Conservation (phyloP, 805 yeast genomes). For the Metschnikowia corniflorae region DNA sequence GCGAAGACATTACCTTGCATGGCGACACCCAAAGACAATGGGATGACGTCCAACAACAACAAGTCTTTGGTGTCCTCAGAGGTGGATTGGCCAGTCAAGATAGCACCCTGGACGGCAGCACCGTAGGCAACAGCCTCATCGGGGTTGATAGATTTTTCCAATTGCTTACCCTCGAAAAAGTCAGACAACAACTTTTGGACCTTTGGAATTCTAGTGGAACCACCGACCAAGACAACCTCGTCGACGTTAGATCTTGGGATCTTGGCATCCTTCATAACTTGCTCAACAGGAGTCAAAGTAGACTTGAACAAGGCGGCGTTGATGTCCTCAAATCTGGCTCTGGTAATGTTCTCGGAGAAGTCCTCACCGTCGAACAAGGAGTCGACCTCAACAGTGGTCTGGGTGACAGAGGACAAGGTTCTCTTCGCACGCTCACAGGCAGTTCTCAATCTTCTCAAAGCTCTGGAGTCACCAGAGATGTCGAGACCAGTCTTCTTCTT, state of each 20-base stretch:
- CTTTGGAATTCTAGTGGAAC: constrained; percentile 99
- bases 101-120: constrained; percentile 97
- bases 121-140: constrained; percentile 99
- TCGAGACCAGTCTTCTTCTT: constrained; percentile 46
- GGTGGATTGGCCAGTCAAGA: constrained; percentile 48
- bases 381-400: constrained; percentile 94
- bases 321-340: constrained; percentile 97
- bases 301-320: constrained; percentile 90
- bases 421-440: constrained; percentile 99
- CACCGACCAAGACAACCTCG: constrained; percentile 97
- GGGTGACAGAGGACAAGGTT: constrained; percentile 90
- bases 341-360: constrained; percentile 89
- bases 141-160: constrained; percentile 96
- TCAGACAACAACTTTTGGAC: constrained; percentile 90
- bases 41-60: constrained; percentile 49
- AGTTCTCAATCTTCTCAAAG: constrained; percentile 78
- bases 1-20: constrained; percentile 51
- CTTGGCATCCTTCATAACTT: constrained; percentile 91
- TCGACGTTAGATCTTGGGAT: constrained; percentile 82
- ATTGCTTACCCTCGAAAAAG: constrained; percentile 90
- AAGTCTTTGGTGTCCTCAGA: constrained; percentile 49
- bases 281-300: constrained; percentile 94
- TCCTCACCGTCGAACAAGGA: constrained; percentile 93
- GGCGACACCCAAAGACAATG: constrained; percentile 49
- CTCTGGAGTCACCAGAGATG: constrained; percentile 46